Conservation (phyloP, 2,329 filamentous ascomycete genomes). For the Trichothecium roseum region DNA sequence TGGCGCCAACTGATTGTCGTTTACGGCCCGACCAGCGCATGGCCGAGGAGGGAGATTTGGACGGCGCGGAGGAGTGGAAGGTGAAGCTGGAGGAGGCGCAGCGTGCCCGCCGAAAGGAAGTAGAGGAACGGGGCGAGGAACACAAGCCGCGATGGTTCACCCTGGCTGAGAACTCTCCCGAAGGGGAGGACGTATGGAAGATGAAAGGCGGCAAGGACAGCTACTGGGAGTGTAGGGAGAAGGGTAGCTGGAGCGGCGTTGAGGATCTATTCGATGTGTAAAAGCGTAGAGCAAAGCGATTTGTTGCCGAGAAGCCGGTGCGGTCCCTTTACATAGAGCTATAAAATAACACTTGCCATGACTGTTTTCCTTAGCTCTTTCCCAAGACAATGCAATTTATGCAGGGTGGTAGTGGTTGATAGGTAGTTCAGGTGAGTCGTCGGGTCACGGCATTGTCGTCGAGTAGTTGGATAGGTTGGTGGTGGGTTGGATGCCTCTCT, state of each 20-base stretch:
- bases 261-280: slow-evolving; percentile 35
- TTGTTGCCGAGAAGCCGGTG: too few relatives aligned
- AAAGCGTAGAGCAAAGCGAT: background rate
- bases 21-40: slow-evolving; percentile 81
- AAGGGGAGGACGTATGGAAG: slow-evolving; percentile 62
- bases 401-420: too few relatives aligned
- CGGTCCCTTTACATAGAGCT: too few relatives aligned
- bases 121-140: slow-evolving; percentile 64
- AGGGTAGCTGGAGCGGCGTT: slow-evolving; percentile 53
- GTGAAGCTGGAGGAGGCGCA: slow-evolving; percentile 78
- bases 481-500: too few relatives aligned
- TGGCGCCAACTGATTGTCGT: slow-evolving; percentile 75
- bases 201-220: slow-evolving; percentile 73
- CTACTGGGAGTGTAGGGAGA: slow-evolving; percentile 83
- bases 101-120: slow-evolving; percentile 57
- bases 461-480: too few relatives aligned
- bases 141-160: slow-evolving; percentile 81
- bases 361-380: too few relatives aligned
- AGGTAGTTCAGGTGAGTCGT: too few relatives aligned
- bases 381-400: too few relatives aligned
- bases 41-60: slow-evolving; percentile 70
- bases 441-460: too few relatives aligned
- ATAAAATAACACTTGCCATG: too few relatives aligned
- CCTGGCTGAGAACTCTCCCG: slow-evolving; percentile 47
- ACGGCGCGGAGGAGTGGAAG: slow-evolving; percentile 77